Conservation (phyloP, 495 filamentous ascomycete species). For the Aspergillus bertholletiae region DNA sequence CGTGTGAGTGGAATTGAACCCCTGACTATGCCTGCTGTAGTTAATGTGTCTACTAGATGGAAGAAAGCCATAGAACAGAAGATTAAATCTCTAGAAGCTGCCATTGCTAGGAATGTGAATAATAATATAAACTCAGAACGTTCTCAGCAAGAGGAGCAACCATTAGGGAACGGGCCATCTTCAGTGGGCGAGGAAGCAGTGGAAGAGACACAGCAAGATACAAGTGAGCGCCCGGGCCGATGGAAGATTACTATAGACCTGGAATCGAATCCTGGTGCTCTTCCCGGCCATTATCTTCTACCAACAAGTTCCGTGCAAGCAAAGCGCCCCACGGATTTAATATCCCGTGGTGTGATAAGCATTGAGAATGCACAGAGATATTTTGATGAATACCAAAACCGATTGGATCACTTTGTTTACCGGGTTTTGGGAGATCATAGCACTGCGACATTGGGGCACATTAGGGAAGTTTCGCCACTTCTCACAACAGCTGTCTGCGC, state of each 20-base stretch:
- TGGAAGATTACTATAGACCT: too few species aligned
- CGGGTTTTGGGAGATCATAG: conserved; percentile 28
- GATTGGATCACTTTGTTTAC: conserved; percentile 37
- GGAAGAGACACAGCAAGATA: too few species aligned
- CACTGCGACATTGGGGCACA: conserved; percentile 15
- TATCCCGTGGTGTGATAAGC: not conserved
- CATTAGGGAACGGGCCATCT: not conserved
- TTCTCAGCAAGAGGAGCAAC: too few species aligned
- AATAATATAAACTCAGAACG: too few species aligned
- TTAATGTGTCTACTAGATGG: conserved; percentile 24
- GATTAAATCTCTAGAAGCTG: conserved; percentile 21
- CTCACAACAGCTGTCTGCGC: conserved; percentile 31
- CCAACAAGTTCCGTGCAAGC: not conserved
- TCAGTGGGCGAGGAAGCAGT: too few species aligned
- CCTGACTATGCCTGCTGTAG: too few species aligned
- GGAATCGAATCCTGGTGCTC: too few species aligned
- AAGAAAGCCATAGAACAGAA: conserved; percentile 24
- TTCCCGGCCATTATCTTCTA: not conserved
- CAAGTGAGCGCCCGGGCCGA: too few species aligned
- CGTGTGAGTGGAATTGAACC: conserved; percentile 16
- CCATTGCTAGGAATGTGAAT: conserved; percentile 19
- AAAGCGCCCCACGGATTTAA: not conserved
- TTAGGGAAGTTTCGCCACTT: conserved; percentile 23
- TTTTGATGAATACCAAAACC: conserved; percentile 20
- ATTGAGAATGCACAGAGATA: not conserved